These are phyloP conservation scores for Rehmannia glutinosa DNA, from an alignment of 257 asterid genomes.

Conservation along the genomic window DNA sequence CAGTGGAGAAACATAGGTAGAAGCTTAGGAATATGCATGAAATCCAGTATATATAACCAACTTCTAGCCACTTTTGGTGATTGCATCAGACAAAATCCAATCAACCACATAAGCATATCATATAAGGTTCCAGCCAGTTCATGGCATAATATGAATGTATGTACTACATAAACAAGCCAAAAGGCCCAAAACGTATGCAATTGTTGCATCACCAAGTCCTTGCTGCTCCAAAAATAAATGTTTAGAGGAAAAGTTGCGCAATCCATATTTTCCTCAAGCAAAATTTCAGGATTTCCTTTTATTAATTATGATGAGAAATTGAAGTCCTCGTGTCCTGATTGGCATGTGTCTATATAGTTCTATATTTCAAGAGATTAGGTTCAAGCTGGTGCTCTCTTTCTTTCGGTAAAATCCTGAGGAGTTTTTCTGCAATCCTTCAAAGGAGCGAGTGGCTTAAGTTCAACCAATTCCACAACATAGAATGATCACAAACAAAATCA, in stretches of 20 bases:
- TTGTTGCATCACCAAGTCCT: background rate
- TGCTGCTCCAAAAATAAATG: background rate
- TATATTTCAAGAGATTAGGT: background rate
- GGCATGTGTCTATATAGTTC: background rate
- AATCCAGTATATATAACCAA: conserved; percentile 4
- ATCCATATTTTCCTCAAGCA: background rate
- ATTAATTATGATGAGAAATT: background rate
- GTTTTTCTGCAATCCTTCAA: background rate
- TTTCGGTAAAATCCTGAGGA: background rate
- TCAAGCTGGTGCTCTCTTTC: background rate
- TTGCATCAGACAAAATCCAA: background rate
- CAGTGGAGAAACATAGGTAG: background rate
- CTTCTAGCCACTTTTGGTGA: background rate
- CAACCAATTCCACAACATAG: background rate
- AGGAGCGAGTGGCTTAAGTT: conserved; percentile 6
- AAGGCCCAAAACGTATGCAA: background rate
- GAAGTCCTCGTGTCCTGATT: background rate
- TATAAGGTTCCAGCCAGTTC: background rate
- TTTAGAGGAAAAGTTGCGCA: background rate
- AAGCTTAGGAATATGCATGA: background rate
- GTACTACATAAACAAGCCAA: background rate
- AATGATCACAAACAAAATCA: background rate
- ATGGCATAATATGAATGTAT: background rate
- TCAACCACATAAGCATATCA: background rate
- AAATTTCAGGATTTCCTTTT: background rate